phyloP scores from a whole-genome alignment of 306 rosid genomes.

The Astragalus glycyphyllos region DNA sequence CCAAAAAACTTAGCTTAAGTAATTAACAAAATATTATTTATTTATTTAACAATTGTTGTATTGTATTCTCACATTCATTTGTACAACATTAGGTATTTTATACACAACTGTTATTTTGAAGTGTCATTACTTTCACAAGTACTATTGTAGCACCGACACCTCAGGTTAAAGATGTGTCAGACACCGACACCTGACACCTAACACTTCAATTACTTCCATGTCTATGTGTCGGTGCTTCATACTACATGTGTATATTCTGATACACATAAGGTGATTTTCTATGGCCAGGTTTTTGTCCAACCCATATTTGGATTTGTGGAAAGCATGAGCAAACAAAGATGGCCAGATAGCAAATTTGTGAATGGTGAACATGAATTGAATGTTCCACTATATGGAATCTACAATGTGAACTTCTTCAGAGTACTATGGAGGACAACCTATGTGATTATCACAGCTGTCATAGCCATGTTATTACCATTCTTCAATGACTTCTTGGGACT shows the following conservation, averaged over 20 bases:
- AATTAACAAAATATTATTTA: too few relatives aligned
- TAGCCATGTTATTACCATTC: constrained; percentile 95
- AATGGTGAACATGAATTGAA: constrained; percentile 57
- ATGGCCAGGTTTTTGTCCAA: constrained; percentile 79
- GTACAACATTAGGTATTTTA: background rate
- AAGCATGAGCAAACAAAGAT: constrained; percentile 48
- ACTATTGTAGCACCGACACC: too few relatives aligned
- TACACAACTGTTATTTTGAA: too few relatives aligned
- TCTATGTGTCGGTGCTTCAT: too few relatives aligned
- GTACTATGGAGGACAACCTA: constrained; percentile 80
- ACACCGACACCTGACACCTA: too few relatives aligned
- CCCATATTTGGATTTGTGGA: constrained; percentile 84
- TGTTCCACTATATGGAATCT: constrained; percentile 60
- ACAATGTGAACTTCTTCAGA: constrained; percentile 63
- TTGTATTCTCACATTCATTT: background rate
- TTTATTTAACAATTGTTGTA: background rate
- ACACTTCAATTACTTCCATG: too few relatives aligned
- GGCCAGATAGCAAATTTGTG: constrained; percentile 75
- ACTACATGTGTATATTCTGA: background rate
- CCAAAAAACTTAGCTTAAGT: too few relatives aligned
- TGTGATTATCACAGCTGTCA: constrained; percentile 67
- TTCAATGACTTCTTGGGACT: constrained; percentile 90
- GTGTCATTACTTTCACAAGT: background rate
- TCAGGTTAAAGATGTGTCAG: too few relatives aligned
- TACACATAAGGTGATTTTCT: background rate